These are phyloP conservation scores for Trametes cingulata DNA, from an alignment of 768 basidiomycete species.

Conservation along the genomic window DNA sequence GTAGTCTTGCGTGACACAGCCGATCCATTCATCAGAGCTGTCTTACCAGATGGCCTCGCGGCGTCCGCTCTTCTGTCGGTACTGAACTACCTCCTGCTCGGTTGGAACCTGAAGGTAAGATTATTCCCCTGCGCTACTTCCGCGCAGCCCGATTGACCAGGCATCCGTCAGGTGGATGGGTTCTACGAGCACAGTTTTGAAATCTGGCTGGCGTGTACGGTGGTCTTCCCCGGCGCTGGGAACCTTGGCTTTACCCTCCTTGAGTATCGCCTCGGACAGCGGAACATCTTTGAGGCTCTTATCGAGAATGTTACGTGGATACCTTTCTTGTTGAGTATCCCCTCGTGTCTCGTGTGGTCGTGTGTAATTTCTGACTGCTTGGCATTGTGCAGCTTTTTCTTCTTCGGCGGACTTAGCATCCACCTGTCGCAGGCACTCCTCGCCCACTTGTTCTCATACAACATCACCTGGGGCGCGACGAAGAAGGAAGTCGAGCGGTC, in stretches of 20 bases:
- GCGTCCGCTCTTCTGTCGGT: constrained; percentile 60
- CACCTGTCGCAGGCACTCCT: constrained; percentile 54
- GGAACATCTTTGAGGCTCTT: constrained; percentile 48
- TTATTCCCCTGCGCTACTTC: neutral
- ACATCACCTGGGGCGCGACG: constrained; percentile 59
- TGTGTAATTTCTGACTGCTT: constrained; percentile 9
- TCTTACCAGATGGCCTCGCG: constrained; percentile 58
- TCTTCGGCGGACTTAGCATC: constrained; percentile 57
- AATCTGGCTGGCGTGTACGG: constrained; percentile 71
- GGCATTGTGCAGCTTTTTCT: constrained; percentile 41
- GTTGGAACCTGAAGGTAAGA: constrained; percentile 36
- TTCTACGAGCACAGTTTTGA: constrained; percentile 73
- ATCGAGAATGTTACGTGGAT: constrained; percentile 65
- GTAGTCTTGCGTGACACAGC: neutral
- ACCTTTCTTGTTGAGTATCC: constrained; percentile 67
- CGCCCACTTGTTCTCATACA: constrained; percentile 59
- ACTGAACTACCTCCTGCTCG: constrained; percentile 70
- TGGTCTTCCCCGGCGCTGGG: constrained; percentile 67
- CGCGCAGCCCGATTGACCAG: neutral
- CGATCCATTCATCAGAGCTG: no score
- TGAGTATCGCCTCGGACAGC: constrained; percentile 67
- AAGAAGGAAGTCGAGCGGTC: constrained; percentile 84
- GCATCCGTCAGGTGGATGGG: constrained; percentile 50
- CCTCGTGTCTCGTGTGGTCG: neutral
- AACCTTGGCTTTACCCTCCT: constrained; percentile 70